These are phyloP conservation scores for Colletotrichum costaricense DNA, from an alignment of 2,329 filamentous ascomycete species.

Conservation along the genomic window DNA sequence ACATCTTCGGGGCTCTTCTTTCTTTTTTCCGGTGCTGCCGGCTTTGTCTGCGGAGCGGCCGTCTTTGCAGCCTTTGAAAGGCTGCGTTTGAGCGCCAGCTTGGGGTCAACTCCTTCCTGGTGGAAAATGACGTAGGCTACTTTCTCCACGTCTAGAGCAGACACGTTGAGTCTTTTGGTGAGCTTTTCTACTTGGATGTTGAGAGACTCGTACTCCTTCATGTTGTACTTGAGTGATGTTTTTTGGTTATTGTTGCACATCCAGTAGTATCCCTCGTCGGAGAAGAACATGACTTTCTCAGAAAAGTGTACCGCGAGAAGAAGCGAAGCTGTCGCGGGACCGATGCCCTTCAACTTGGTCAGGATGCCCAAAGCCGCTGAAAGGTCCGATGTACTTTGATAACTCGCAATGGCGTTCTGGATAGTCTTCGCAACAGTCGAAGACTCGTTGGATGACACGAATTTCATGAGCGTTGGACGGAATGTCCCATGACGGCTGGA, in stretches of 20 bases:
- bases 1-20: constrained; percentile 36
- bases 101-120: constrained; percentile 35
- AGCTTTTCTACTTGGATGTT: constrained; percentile 55
- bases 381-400: constrained; percentile 50
- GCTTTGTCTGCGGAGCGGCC: constrained; percentile 5
- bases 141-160: constrained; percentile 74
- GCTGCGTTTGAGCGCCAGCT: background rate
- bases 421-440: constrained; percentile 59
- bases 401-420: constrained; percentile 60
- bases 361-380: constrained; percentile 63
- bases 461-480: constrained; percentile 69
- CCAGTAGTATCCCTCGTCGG: constrained; percentile 84
- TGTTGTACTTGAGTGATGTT: constrained; percentile 73
- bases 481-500: constrained; percentile 70
- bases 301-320: constrained; percentile 75
- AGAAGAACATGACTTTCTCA: constrained; percentile 76
- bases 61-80: background rate
- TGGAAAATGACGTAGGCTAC: constrained; percentile 77
- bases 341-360: constrained; percentile 76
- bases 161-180: constrained; percentile 60
- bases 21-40: constrained; percentile 38
- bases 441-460: constrained; percentile 70
- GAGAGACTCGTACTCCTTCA: constrained; percentile 74
- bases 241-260: constrained; percentile 65
- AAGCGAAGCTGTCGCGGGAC: constrained; percentile 82